These are phyloP conservation scores for Sporothrix inflata DNA, from an alignment of 2,329 filamentous ascomycete species.

Conservation along the genomic window DNA sequence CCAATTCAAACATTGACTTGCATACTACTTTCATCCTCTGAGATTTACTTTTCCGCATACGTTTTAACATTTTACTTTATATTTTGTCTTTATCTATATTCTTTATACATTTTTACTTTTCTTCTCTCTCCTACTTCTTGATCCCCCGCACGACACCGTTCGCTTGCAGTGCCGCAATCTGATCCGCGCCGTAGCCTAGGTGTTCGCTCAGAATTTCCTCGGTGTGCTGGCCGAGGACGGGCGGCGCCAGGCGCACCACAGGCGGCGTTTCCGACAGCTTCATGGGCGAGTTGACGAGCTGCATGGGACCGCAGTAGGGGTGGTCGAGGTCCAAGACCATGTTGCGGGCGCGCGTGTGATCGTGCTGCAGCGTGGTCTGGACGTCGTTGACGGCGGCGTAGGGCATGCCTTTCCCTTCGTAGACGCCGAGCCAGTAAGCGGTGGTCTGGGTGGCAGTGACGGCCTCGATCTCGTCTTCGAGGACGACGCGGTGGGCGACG, in stretches of 20 bases:
- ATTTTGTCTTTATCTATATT: neutral
- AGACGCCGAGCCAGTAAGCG: constrained; percentile 79
- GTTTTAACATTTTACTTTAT: neutral
- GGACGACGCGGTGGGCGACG: constrained; percentile 70
- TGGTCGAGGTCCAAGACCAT: constrained; percentile 94
- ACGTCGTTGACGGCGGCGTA: constrained; percentile 94
- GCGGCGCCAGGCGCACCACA: constrained; percentile 75
- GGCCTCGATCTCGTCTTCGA: constrained; percentile 79
- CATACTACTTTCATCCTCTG: neutral
- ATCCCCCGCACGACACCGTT: constrained; percentile 2
- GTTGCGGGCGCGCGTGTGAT: constrained; percentile 78
- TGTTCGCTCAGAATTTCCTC: constrained; percentile 71
- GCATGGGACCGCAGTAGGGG: constrained; percentile 78
- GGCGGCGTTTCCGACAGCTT: constrained; percentile 88
- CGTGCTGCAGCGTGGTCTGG: constrained; percentile 78
- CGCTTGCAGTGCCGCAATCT: neutral
- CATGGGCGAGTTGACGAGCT: constrained; percentile 89
- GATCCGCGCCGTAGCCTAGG: constrained; percentile 63
- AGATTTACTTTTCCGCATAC: neutral
- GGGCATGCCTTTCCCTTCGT: constrained; percentile 91
- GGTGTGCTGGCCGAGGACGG: constrained; percentile 85
- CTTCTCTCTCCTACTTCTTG: neutral
- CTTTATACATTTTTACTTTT: neutral
- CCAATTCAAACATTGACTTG: too few relatives aligned
- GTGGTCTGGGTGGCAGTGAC: constrained; percentile 79